These are phyloP conservation scores for Fusarium pininemorale DNA, from an alignment of 2,329 filamentous ascomycete species.

Conservation along the genomic window DNA sequence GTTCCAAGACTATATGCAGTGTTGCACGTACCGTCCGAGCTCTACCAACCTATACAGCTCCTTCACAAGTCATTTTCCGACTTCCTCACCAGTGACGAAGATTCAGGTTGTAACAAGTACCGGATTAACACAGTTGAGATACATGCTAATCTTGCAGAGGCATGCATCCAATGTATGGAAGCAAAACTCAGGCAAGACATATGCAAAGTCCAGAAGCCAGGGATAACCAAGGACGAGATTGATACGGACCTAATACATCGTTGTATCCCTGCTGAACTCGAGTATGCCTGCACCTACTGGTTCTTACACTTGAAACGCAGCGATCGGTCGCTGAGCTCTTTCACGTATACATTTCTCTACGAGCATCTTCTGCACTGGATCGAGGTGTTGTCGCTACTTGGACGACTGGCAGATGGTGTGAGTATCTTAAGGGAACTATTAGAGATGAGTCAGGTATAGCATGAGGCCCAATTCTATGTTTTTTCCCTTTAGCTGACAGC, in stretches of 20 bases:
- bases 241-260: accelerated
- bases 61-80: neutral
- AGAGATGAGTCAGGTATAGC: neutral
- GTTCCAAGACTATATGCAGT: neutral
- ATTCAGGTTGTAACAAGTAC: accelerated
- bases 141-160: neutral
- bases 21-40: neutral
- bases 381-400: neutral
- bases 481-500: accelerated
- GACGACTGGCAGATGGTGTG: neutral
- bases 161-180: neutral
- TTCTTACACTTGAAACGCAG: neutral
- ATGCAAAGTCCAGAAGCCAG: accelerated
- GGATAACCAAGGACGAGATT: neutral
- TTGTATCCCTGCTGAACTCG: neutral
- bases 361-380: neutral
- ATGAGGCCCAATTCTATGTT: accelerated
- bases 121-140: accelerated
- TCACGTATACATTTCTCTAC: neutral
- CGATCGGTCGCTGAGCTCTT: neutral
- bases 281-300: neutral
- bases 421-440: neutral
- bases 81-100: neutral
- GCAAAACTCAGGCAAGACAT: neutral
- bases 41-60: neutral